Conservation (phyloP, 768 basidiomycete genomes). For the Fibroporia radiculosa region DNA sequence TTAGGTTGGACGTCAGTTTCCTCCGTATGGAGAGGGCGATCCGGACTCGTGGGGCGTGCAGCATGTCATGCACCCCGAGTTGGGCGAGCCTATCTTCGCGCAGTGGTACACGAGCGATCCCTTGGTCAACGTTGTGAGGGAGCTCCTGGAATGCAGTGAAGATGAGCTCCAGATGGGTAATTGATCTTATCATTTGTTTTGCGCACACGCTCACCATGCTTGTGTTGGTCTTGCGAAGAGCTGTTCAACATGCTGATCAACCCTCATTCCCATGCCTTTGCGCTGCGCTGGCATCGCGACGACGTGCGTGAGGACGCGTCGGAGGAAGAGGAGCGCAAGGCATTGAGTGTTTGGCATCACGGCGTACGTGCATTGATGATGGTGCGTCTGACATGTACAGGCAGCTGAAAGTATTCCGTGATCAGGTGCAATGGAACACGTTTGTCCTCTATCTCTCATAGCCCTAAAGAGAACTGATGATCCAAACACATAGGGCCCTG, state of each 20-base stretch:
- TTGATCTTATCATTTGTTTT: constrained; percentile 13
- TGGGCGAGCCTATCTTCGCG: constrained; percentile 51
- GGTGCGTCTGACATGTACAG: not conserved
- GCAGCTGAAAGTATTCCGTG: not conserved
- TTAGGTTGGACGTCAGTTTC: constrained; percentile 64
- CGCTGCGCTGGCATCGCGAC: constrained; percentile 75
- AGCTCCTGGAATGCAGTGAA: constrained; percentile 48
- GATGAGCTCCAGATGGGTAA: constrained; percentile 67
- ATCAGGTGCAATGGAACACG: constrained; percentile 81
- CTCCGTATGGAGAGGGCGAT: constrained; percentile 51
- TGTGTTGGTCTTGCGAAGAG: constrained; percentile 33
- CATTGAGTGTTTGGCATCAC: constrained; percentile 52
- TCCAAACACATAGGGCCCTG: constrained; percentile 39
- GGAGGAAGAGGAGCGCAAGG: constrained; percentile 49
- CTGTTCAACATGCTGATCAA: constrained; percentile 73
- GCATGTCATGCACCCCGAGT: constrained; percentile 73
- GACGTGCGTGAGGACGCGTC: constrained; percentile 55
- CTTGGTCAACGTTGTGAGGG: constrained; percentile 35
- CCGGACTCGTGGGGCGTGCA: constrained; percentile 79
- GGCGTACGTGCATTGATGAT: constrained; percentile 40
- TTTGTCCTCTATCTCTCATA: constrained; percentile 25
- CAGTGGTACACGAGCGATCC: constrained; percentile 58
- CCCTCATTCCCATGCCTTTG: constrained; percentile 55
- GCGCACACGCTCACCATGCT: not conserved
- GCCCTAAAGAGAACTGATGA: not conserved